phyloP scores from a whole-genome alignment of 371 early-diverging fungal species.

The Coemansia sp. region DNA sequence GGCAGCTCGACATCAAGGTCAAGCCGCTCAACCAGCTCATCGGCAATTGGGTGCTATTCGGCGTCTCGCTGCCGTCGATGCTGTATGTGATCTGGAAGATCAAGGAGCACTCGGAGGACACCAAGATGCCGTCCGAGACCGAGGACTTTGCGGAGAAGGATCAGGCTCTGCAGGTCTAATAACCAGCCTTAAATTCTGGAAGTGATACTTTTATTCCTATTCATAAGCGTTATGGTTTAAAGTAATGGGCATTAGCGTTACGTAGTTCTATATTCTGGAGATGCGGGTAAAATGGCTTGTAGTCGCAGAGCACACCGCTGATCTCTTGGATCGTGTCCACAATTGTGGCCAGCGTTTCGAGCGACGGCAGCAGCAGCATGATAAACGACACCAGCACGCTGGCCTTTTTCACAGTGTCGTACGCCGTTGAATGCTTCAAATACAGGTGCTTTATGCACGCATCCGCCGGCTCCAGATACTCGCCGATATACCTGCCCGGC shows the following conservation, averaged over 20 bases:
- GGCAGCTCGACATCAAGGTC: slow-evolving; percentile 52
- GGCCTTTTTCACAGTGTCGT: background rate
- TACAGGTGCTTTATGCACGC: background rate
- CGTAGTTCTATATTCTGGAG: background rate
- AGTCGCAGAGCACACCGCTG: background rate
- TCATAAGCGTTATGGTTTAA: background rate
- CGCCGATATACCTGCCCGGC: background rate
- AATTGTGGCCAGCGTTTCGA: background rate
- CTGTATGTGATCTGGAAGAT: slow-evolving; percentile 45
- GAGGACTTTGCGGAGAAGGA: slow-evolving; percentile 25
- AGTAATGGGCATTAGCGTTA: background rate
- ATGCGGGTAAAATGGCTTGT: slow-evolving; percentile 2
- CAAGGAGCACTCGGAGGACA: slow-evolving; percentile 38
- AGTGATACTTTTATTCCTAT: background rate
- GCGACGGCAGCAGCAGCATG: background rate
- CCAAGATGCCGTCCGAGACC: slow-evolving; percentile 1
- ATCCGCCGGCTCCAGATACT: slow-evolving; percentile 2
- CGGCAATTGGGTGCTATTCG: slow-evolving; percentile 51
- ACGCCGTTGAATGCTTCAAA: background rate
- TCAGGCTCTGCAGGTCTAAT: background rate
- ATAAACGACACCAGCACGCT: background rate
- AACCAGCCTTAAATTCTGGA: background rate
- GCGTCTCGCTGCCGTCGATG: slow-evolving; percentile 50
- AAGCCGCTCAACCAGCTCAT: slow-evolving; percentile 36
- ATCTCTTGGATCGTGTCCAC: background rate